Evolutionary conservation across 2,329 filamentous ascomycete species (phyloP).

Genomic region (Harringtonia lauricola): DNA sequence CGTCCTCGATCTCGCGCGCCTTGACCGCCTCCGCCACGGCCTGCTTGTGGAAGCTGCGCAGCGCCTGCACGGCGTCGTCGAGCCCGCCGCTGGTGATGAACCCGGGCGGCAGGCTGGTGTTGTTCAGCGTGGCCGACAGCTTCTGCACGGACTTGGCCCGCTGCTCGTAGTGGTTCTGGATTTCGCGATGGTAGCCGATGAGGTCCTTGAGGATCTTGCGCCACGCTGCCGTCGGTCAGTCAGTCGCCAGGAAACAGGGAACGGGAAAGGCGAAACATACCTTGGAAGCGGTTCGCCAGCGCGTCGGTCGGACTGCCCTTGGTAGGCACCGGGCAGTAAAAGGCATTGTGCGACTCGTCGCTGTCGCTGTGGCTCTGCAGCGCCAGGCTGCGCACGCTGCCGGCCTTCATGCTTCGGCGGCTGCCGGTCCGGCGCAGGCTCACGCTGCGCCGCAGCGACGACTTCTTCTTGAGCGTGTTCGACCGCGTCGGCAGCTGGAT

Average conservation of each 20-base stretch:
- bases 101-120: conserved; percentile 59
- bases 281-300: conserved; percentile 78
- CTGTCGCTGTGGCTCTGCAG: conserved; percentile 58
- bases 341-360: conserved; percentile 69
- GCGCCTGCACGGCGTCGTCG: conserved; percentile 70
- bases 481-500: conserved; percentile 30
- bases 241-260: not conserved
- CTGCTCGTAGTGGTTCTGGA: conserved; percentile 80
- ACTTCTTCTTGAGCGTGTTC: conserved; percentile 84
- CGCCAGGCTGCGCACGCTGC: conserved; percentile 73
- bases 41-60: conserved; percentile 74
- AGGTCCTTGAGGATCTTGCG: conserved; percentile 90
- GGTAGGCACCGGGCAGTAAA: conserved; percentile 82
- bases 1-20: conserved; percentile 79
- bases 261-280: conserved; percentile 34
- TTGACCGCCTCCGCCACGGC: conserved; percentile 74
- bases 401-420: conserved; percentile 70
- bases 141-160: conserved; percentile 74
- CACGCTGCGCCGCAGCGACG: conserved; percentile 59
- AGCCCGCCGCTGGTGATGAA: conserved; percentile 79
- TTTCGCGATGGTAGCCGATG: conserved; percentile 86
- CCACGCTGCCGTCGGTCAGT: conserved; percentile 54
- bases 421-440: conserved; percentile 74
- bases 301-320: conserved; percentile 79
- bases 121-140: conserved; percentile 74